phyloP scores from a whole-genome alignment of 1,284 basidiomycete genomes.

The Ganoderma boninense region DNA sequence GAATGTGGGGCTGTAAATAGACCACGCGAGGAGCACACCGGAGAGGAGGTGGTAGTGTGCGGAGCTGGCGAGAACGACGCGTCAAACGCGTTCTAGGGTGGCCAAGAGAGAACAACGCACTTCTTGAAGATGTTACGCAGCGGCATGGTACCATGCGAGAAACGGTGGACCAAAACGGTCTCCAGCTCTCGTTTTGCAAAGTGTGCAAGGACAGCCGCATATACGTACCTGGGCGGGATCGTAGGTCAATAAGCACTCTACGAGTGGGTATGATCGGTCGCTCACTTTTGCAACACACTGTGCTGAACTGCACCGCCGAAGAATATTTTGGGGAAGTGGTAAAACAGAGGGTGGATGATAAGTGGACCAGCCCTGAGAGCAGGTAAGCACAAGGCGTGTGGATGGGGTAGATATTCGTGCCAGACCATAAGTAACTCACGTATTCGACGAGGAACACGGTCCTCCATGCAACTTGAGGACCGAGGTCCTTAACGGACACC shows the following conservation, averaged over 20 bases:
- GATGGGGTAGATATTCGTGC: neutral
- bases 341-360: constrained; percentile 90
- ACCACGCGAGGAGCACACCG: constrained; percentile 81
- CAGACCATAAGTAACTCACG: constrained; percentile 56
- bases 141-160: constrained; percentile 97
- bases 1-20: constrained; percentile 82
- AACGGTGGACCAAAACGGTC: constrained; percentile 93
- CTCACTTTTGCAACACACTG: constrained; percentile 82
- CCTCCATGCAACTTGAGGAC: constrained; percentile 87
- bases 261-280: neutral
- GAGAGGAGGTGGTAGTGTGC: constrained; percentile 89
- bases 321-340: constrained; percentile 73
- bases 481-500: constrained; percentile 86
- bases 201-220: constrained; percentile 84
- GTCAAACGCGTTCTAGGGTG: constrained; percentile 17
- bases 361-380: constrained; percentile 85
- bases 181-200: constrained; percentile 95
- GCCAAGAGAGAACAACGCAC: constrained; percentile 51
- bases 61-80: constrained; percentile 61
- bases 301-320: constrained; percentile 77
- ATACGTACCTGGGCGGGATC: constrained; percentile 67
- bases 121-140: constrained; percentile 90
- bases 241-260: neutral
- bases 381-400: constrained; percentile 11
- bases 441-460: constrained; percentile 93